phyloP scores from a whole-genome alignment of 2,329 filamentous ascomycete genomes.

The Geosmithia flava region DNA sequence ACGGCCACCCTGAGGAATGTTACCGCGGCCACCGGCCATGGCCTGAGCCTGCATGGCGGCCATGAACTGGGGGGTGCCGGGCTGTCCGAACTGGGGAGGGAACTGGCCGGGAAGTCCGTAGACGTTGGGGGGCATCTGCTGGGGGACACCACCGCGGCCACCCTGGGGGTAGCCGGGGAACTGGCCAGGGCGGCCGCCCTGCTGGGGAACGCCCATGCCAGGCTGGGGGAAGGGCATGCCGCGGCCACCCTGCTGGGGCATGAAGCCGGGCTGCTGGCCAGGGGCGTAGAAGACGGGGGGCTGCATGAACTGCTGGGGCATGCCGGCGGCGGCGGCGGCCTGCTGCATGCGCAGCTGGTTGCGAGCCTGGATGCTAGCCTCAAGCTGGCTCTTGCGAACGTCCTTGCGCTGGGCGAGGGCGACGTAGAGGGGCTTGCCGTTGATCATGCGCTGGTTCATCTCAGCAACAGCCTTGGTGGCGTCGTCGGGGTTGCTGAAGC shows the following conservation, averaged over 20 bases:
- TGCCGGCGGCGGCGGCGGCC: conserved; percentile 77
- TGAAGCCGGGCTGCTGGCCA: conserved; percentile 62
- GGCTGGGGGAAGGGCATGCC: conserved; percentile 56
- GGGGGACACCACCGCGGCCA: conserved; percentile 75
- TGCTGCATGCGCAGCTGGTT: conserved; percentile 99
- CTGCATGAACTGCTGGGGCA: conserved; percentile 81
- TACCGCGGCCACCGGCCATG: conserved; percentile 49
- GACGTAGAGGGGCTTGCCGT: conserved; percentile 93
- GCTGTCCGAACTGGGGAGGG: conserved; percentile 70
- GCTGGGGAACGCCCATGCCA: conserved; percentile 55
- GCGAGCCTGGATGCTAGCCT: conserved; percentile 97
- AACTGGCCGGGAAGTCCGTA: conserved; percentile 73
- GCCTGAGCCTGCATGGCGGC: conserved; percentile 69
- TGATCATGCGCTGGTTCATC: conserved; percentile 99
- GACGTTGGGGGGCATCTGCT: conserved; percentile 78
- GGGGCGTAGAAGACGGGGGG: conserved; percentile 86
- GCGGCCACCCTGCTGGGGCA: conserved; percentile 47
- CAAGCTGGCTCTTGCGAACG: conserved; percentile 97
- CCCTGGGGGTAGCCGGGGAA: conserved; percentile 80
- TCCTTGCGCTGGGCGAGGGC: conserved; percentile 98
- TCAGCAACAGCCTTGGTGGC: conserved; percentile 98
- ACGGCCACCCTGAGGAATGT: conserved; percentile 52
- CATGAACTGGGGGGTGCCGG: conserved; percentile 67
- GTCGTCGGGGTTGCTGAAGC: conserved; percentile 98
- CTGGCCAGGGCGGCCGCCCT: conserved; percentile 73